phyloP scores from a whole-genome alignment of 805 yeast species.

The Komagataella pastoris region DNA sequence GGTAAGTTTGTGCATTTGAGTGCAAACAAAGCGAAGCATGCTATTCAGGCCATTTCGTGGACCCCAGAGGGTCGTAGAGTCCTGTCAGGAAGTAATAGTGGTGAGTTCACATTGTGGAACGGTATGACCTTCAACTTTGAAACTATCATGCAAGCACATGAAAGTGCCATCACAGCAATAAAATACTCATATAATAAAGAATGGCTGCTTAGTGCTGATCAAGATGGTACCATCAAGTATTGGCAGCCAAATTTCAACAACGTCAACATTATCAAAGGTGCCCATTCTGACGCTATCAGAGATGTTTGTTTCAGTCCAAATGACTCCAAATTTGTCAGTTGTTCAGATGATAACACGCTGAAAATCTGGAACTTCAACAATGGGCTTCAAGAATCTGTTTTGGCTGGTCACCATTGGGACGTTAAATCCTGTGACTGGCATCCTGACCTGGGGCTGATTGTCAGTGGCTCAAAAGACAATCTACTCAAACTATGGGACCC shows the following conservation, averaged over 20 bases:
- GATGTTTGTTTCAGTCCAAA: conserved; percentile 85
- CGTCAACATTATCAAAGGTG: conserved; percentile 63
- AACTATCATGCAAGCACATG: conserved; percentile 98
- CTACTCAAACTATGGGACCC: conserved; percentile 95
- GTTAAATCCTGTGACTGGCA: conserved; percentile 98
- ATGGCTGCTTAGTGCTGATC: conserved; percentile 92
- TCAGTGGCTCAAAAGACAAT: conserved; percentile 92
- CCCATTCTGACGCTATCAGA: conserved; percentile 71
- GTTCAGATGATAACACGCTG: conserved; percentile 82
- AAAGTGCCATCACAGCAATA: conserved; percentile 68
- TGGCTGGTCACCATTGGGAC: conserved; percentile 97
- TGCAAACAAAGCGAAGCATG: conserved; percentile 83
- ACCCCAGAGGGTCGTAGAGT: conserved; percentile 93
- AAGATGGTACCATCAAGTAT: conserved; percentile 79
- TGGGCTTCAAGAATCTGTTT: conserved; percentile 65
- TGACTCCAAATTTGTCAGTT: conserved; percentile 85
- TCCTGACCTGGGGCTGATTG: conserved; percentile 72
- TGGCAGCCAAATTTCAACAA: conserved; percentile 98
- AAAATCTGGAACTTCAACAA: conserved; percentile 93
- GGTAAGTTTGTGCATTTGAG: conserved; percentile 84
- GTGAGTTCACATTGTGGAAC: conserved; percentile 96
- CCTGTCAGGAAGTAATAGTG: conserved; percentile 80
- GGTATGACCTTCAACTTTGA: conserved; percentile 93
- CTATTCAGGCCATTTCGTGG: conserved; percentile 85
- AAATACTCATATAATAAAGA: conserved; percentile 83